Conservation (phyloP, 495 filamentous ascomycete species). For the Cairneyella variabilis region DNA sequence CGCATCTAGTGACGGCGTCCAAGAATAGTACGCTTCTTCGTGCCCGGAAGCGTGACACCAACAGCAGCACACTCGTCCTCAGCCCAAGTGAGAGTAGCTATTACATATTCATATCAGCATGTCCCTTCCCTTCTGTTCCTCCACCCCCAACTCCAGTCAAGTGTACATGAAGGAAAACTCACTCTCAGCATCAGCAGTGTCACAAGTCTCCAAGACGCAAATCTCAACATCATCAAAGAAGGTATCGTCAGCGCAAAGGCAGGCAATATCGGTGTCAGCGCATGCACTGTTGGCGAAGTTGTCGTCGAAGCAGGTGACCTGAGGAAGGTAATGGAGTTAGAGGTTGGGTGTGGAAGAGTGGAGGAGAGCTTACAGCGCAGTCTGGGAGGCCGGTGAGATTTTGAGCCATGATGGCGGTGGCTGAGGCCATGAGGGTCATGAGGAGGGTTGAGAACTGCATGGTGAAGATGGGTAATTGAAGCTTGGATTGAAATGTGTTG, state of each 20-base stretch:
- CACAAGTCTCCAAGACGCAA: constrained; percentile 14
- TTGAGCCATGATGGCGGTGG: constrained; percentile 26
- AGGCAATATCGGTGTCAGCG: constrained; percentile 13
- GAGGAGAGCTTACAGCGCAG: constrained; percentile 31
- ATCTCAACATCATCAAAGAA: constrained; percentile 10
- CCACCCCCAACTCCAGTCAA: neutral
- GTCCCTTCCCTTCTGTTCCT: neutral
- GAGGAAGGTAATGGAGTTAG: neutral
- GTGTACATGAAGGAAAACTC: neutral
- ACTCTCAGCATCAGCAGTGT: constrained; percentile 16
- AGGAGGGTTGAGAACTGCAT: constrained; percentile 13
- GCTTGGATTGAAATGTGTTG: neutral
- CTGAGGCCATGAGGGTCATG: constrained; percentile 20
- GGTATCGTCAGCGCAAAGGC: constrained; percentile 18
- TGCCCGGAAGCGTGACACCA: too few species aligned
- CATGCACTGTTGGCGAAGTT: constrained; percentile 14
- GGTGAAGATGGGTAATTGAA: neutral
- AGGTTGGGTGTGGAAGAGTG: neutral
- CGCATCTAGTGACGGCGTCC: too few species aligned
- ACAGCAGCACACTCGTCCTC: neutral
- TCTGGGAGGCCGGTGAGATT: constrained; percentile 30
- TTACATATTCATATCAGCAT: neutral
- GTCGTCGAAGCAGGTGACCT: constrained; percentile 16
- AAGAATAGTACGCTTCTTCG: too few species aligned
- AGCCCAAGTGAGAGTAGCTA: constrained; percentile 4